Percentiles rank a stretch among this genome's conserved stretches.
Conservation (phyloP, 2,329 filamentous ascomycete species). For the Fusarium mundagurra region DNA sequence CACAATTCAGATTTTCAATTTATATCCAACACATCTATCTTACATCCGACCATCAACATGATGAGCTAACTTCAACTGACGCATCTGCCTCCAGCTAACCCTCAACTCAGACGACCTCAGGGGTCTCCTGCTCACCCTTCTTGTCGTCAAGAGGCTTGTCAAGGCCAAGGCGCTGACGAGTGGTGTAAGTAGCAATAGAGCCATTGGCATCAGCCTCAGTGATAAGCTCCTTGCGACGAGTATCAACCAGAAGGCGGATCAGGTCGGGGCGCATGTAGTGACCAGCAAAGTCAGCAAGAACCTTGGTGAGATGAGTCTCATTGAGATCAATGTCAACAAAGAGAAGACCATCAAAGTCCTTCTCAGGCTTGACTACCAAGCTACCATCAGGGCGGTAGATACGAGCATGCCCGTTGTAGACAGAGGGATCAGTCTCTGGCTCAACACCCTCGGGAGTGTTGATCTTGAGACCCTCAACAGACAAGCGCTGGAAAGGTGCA, state of each 20-base stretch:
- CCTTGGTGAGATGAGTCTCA: conserved; percentile 41
- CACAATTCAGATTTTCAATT: background rate
- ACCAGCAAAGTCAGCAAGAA: conserved; percentile 48
- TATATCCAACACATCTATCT: background rate
- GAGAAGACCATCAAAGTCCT: conserved; percentile 57
- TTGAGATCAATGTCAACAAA: conserved; percentile 62
- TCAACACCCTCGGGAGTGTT: conserved; percentile 42
- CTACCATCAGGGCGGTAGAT: conserved; percentile 42
- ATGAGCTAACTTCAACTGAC: rapidly evolving
- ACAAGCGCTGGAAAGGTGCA: conserved; percentile 40
- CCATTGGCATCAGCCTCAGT: conserved; percentile 25
- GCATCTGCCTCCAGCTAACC: rapidly evolving
- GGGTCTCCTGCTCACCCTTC: conserved; percentile 8
- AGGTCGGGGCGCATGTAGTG: conserved; percentile 54
- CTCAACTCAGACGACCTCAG: background rate
- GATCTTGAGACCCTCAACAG: conserved; percentile 36
- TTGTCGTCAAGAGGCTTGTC: conserved; percentile 35
- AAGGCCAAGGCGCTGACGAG: conserved; percentile 26
- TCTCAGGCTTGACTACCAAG: conserved; percentile 38
- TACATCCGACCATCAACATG: background rate
- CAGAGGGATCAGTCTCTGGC: conserved; percentile 37
- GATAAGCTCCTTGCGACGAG: conserved; percentile 37
- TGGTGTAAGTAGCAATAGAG: conserved; percentile 20
- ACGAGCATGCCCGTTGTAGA: conserved; percentile 40
- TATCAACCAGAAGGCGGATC: conserved; percentile 49